phyloP scores from a whole-genome alignment of 2,329 filamentous ascomycete species.

The Fusarium buxicola region DNA sequence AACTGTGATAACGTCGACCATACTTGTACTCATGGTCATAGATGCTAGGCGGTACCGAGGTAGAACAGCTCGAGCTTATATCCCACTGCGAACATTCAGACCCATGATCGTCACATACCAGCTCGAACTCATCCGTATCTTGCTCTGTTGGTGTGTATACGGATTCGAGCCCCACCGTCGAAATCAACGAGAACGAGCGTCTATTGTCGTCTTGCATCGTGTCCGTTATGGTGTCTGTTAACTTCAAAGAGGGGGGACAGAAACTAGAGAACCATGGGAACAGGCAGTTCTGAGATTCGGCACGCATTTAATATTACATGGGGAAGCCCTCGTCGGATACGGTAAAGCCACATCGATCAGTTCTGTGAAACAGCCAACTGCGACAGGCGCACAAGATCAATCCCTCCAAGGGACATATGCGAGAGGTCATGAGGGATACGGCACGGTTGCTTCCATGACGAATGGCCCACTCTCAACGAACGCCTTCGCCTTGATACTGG shows the following conservation, averaged over 20 bases:
- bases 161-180: conserved; percentile 43
- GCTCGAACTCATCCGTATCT: conserved; percentile 48
- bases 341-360: conserved; percentile 25
- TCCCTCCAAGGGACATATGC: conserved; percentile 16
- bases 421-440: conserved; percentile 33
- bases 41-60: conserved; percentile 50
- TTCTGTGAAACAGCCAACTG: conserved; percentile 36
- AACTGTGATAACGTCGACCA: conserved; percentile 58
- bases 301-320: conserved; percentile 35
- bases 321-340: conserved; percentile 14
- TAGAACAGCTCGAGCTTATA: conserved; percentile 46
- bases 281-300: conserved; percentile 11
- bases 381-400: conserved; percentile 20
- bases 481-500: conserved; percentile 9
- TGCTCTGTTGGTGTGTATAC: conserved; percentile 44
- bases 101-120: conserved; percentile 41
- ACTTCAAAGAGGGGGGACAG: neutral
- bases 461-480: conserved; percentile 22
- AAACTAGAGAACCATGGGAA: conserved; percentile 1
- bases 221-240: neutral
- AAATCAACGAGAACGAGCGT: conserved; percentile 48
- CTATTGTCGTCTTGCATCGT: conserved; percentile 44
- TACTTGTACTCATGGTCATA: conserved; percentile 50
- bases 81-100: conserved; percentile 41
- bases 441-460: conserved; percentile 26